Evolutionary conservation across 78 protist genomes (phyloP), one percentile per base, ranked within the genome.

Genomic region (Chrysochromulina tobinii): DNA sequence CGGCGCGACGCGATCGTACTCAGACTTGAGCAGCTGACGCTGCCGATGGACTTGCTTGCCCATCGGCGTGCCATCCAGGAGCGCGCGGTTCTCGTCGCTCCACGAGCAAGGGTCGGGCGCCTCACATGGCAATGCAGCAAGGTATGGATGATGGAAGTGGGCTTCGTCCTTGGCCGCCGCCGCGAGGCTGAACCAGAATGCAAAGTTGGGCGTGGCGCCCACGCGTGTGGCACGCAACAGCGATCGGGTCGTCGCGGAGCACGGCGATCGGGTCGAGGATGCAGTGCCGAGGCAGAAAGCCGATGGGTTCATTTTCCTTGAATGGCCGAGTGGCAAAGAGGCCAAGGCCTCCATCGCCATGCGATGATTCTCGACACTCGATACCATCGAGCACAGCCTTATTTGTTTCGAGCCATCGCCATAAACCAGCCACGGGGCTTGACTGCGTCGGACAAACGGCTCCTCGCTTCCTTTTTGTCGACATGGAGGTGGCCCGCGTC

Each of bases 171-270:
- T 1, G 11, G 61, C 57, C 57, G n/a, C n/a, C 25, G 23, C 3
- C 23, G 85, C 85, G 27, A 77, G 85, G 85, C 61, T 0, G 85
- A 77, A 48, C 85, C 85, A 77, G 61, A 77, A 77, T 11, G 85
- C 85, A 27, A 77, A 77, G 9, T 58, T 58, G 38, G 7, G n/a
- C 15, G 61, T 8, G 50, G n/a, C 85, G 59, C 85, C 85, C 25
- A 38, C 38, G 38, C 38, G 38, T 38, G 38, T 38, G 38, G 38
- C 38, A 38, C 1, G 61, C 85, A 0, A 7, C 61, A 77, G 58
- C 85, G 85, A 58, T 9, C 48, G 0, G 2, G 7, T 77, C 85
- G 8, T 9, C 15, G 38, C 15, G 12, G 21, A 77, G 85, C 85
- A 2, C 58, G 50, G 12, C 7, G n/a, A 3, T 2, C 3, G 85